A percentile compares a stretch with the other conserved stretches of the same genome.
Evolutionary conservation across 192 early-diverging fungal genomes (phyloP).

Genomic region (Coemansia furcata): DNA sequence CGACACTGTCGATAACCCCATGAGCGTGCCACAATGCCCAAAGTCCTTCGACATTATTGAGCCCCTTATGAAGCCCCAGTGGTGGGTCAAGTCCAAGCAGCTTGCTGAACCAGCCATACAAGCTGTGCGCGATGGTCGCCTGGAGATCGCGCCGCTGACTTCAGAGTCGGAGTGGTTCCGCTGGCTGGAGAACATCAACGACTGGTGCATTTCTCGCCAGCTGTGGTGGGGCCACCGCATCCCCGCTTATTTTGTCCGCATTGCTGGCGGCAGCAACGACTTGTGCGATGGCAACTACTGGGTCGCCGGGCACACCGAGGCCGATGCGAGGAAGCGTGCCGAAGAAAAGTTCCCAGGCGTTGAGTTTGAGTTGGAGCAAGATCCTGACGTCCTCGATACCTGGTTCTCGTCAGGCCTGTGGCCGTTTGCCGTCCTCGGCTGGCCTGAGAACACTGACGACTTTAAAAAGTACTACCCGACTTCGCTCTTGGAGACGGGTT

Average conservation of each 20-base stretch:
- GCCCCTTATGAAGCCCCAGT: conserved; percentile 98
- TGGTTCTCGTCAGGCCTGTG: conserved; percentile 99
- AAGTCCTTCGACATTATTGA: conserved; percentile 95
- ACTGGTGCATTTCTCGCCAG: conserved; percentile 99
- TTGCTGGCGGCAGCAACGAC: conserved; percentile 61
- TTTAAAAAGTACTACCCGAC: conserved; percentile 88
- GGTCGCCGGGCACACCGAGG: conserved; percentile 82
- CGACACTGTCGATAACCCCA: conserved; percentile 85
- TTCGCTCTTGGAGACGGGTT: conserved; percentile 90
- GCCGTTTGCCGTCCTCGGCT: conserved; percentile 98
- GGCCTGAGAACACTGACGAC: conserved; percentile 90
- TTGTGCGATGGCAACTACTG: conserved; percentile 68
- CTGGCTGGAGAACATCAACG: conserved; percentile 94
- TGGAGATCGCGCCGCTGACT: conserved; percentile 79
- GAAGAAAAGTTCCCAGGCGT: conserved; percentile 74
- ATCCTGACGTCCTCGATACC: conserved; percentile 97
- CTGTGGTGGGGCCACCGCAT: conserved; percentile 99
- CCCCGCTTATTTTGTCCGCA: conserved; percentile 87
- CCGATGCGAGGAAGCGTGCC: conserved; percentile 74
- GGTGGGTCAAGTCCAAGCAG: conserved; percentile 93
- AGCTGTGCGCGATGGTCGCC: conserved; percentile 75
- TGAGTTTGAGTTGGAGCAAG: conserved; percentile 85
- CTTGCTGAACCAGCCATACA: conserved; percentile 83
- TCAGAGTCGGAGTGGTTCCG: conserved; percentile 95
- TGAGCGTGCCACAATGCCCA: conserved; percentile 87